These are phyloP conservation scores for Alternaria brassicicola DNA, from an alignment of 2,329 filamentous ascomycete species.

Conservation along the genomic window DNA sequence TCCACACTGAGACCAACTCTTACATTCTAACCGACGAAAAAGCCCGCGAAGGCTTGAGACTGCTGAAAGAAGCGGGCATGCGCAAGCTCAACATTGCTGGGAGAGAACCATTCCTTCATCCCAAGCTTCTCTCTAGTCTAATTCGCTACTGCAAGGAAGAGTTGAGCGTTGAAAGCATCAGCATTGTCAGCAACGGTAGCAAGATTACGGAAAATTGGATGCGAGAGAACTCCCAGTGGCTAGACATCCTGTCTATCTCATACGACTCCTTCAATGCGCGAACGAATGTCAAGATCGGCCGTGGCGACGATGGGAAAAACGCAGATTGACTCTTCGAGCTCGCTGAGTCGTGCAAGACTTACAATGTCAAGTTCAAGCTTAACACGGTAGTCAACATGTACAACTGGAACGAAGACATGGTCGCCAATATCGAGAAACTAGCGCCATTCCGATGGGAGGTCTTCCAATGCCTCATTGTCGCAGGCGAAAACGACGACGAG, in stretches of 20 bases:
- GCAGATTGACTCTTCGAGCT: background rate
- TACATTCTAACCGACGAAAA: background rate
- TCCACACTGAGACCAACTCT: conserved; percentile 1
- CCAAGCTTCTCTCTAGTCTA: background rate
- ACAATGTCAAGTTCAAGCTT: conserved; percentile 7
- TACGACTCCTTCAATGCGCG: conserved; percentile 5
- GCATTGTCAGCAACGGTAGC: conserved; percentile 8
- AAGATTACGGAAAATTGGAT: conserved; percentile 3
- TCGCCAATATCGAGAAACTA: background rate
- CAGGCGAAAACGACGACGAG: conserved; percentile 7
- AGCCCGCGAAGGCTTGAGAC: background rate
- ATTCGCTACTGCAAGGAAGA: conserved; percentile 8
- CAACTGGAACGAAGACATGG: conserved; percentile 11
- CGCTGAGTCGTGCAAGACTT: background rate
- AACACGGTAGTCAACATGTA: conserved; percentile 6
- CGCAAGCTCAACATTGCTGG: conserved; percentile 9
- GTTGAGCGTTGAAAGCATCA: conserved; percentile 4
- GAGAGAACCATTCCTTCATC: conserved; percentile 7
- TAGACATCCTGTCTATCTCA: conserved; percentile 9
- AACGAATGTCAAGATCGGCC: conserved; percentile 10
- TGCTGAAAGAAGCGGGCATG: conserved; percentile 10
- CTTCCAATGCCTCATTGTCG: conserved; percentile 7
- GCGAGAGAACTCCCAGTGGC: background rate
- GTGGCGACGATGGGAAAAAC: conserved; percentile 3
- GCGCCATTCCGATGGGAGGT: conserved; percentile 12